Evolutionary conservation across 768 basidiomycete species (phyloP).

Genomic region (Saitozyma podzolica): DNA sequence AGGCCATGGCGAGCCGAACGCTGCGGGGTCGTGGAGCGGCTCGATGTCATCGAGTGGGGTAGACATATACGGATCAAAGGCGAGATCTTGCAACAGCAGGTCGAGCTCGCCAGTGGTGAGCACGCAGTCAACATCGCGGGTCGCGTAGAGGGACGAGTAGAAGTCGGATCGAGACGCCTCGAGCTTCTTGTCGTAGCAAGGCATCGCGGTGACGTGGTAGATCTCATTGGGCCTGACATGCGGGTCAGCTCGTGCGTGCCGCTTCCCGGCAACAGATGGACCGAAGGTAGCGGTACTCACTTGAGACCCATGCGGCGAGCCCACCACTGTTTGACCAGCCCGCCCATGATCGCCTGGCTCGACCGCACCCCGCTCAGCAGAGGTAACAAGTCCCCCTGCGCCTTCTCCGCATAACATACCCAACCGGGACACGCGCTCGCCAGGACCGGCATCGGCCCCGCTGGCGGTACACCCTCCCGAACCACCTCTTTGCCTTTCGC

Average conservation of each 20-base stretch:
- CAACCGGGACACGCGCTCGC: constrained; percentile 97
- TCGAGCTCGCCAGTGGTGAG: constrained; percentile 94
- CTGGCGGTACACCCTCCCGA: constrained; percentile 1
- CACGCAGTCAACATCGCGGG: constrained; percentile 94
- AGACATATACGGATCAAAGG: constrained; percentile 69
- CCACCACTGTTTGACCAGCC: constrained; percentile 87
- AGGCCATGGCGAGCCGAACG: constrained; percentile 57
- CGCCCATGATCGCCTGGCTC: constrained; percentile 92
- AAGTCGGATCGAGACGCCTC: constrained; percentile 96
- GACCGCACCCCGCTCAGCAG: constrained; percentile 86
- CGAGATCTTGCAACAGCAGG: constrained; percentile 75
- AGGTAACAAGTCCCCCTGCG: constrained; percentile 88
- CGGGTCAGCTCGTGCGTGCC: constrained; percentile 8
- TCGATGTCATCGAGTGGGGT: constrained; percentile 59
- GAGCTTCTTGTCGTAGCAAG: constrained; percentile 99
- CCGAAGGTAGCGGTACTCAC: constrained; percentile 58
- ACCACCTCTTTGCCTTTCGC: constrained; percentile 31
- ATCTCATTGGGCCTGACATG: constrained; percentile 71
- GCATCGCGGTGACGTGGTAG: constrained; percentile 98
- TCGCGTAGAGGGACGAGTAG: constrained; percentile 68
- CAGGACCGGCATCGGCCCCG: constrained; percentile 72
- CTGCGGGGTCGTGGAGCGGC: background rate
- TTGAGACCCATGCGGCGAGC: constrained; percentile 64
- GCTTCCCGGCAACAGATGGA: background rate
- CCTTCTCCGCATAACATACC: constrained; percentile 99